These are phyloP conservation scores for Phlegmacium glaucopus DNA, from an alignment of 768 basidiomycete species.

Conservation along the genomic window DNA sequence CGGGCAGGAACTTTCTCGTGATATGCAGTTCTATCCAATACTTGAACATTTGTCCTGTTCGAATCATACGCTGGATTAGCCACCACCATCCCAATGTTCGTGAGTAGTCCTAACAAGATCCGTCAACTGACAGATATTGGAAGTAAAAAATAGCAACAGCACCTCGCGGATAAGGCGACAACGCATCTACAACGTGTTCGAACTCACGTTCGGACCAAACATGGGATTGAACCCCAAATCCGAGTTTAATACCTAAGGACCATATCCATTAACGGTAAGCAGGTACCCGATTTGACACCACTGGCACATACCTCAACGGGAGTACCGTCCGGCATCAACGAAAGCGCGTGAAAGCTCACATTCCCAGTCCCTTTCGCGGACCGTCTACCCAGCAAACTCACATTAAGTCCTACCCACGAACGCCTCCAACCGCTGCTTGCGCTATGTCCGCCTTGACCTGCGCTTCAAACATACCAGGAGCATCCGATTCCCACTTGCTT, in stretches of 20 bases:
- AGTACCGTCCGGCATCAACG: slow-evolving; percentile 32
- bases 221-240: slow-evolving; percentile 40
- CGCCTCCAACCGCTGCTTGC: slow-evolving; percentile 27
- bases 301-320: slow-evolving; percentile 34
- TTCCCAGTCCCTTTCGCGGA: slow-evolving; percentile 10
- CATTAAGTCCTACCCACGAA: slow-evolving; percentile 34
- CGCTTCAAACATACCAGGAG: slow-evolving; percentile 34
- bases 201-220: slow-evolving; percentile 36
- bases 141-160: slow-evolving; percentile 5
- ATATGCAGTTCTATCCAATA: slow-evolving; percentile 31
- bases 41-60: slow-evolving; percentile 36
- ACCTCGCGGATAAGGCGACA: slow-evolving; percentile 43
- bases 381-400: slow-evolving; percentile 18
- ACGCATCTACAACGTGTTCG: slow-evolving; percentile 33
- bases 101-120: slow-evolving; percentile 30
- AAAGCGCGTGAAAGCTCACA: slow-evolving; percentile 37
- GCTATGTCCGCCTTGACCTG: slow-evolving; percentile 24
- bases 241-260: slow-evolving; percentile 37
- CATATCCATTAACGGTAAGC: neutral
- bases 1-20: slow-evolving; percentile 36
- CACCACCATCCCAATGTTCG: slow-evolving; percentile 44
- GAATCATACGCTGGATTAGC: slow-evolving; percentile 44
- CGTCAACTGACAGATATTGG: neutral
- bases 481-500: slow-evolving; percentile 33
- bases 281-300: too few relatives aligned